Base-by-base conservation (phyloP, 805 yeast species). In the Teunomyces lycoperdinae region DNA sequence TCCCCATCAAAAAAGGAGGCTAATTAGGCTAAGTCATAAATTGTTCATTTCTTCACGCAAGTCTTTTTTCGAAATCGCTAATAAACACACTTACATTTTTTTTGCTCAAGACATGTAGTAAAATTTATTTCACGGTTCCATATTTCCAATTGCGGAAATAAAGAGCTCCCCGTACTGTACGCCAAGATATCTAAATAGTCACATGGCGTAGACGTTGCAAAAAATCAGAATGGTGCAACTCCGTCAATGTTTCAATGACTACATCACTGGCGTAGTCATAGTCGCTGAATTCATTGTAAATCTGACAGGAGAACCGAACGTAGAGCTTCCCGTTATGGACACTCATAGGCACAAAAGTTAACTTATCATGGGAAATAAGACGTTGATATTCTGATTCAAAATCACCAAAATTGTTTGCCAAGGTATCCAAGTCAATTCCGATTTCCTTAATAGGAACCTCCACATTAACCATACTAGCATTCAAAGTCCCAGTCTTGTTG, bases 221-320 rank as follows among this genome's bases (percentile, higher is more conserved):
- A 5, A 39, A 16, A 4, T 42, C 40, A 32, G 42, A 20, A 24
- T 29, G 36, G 2, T 29, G 48, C 36, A 44, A 43, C 5, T 20
- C 35, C 42, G 38, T 41, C 29, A 50, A 46, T 8, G 40, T 64
- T 13, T 66, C 56, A 24, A 66, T 56, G 29, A 81, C 57, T 2
- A 64, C 64, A 14, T 69, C 66, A 24, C 77, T 69, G 3, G 81
- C 84, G 42, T 64, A 61, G 28, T 68, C 66, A 59, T 72, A 84
- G 55, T 85, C 90, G 5, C 66, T 66, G 11, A 77, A 53, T 41
- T 81, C 85, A 51, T 80, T 77, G 61, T 82, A 85, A 7, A 82
- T 63, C 56, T 82, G 86, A 24, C 83, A 83, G 46, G 84, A 76
- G 52, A 82, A 78, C 51, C 92, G 73, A 13, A 42, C 41, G 31